These are phyloP conservation scores for Gremmenia infestans DNA, from an alignment of 2,329 filamentous ascomycete genomes.

Conservation along the genomic window DNA sequence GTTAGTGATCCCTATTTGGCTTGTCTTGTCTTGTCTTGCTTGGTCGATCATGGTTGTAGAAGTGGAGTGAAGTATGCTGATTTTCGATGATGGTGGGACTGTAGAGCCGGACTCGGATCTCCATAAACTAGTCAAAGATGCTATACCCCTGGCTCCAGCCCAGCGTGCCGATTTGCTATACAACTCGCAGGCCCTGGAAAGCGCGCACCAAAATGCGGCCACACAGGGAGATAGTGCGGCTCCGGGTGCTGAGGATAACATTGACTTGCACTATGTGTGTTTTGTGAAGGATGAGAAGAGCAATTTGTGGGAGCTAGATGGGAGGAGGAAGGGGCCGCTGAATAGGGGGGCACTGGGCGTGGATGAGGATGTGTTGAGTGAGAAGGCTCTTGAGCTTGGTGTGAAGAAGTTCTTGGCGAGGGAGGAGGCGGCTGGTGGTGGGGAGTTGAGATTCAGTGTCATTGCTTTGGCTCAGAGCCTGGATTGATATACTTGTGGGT, in stretches of 20 bases:
- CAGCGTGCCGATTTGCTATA: slow-evolving; percentile 73
- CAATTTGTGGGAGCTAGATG: slow-evolving; percentile 66
- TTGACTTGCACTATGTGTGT: slow-evolving; percentile 95
- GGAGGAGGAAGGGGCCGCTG: slow-evolving; percentile 60
- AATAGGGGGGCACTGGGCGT: slow-evolving; percentile 49
- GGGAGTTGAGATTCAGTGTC: slow-evolving; percentile 29
- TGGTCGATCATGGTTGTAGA: too few relatives aligned
- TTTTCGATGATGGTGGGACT: background rate
- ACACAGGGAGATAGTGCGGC: slow-evolving; percentile 70
- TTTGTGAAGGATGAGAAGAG: slow-evolving; percentile 74
- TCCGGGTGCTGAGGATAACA: slow-evolving; percentile 65
- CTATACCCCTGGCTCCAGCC: slow-evolving; percentile 62
- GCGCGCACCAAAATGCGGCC: slow-evolving; percentile 74
- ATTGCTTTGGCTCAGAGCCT: slow-evolving; percentile 22
- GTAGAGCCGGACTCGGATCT: slow-evolving; percentile 38
- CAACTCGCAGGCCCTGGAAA: slow-evolving; percentile 67
- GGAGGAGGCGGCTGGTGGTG: slow-evolving; percentile 18
- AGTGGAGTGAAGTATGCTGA: too few relatives aligned
- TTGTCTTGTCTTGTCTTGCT: background rate
- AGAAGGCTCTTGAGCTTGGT: slow-evolving; percentile 69
- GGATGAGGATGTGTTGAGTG: slow-evolving; percentile 68
- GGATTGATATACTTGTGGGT: background rate
- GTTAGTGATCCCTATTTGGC: slow-evolving; percentile 59
- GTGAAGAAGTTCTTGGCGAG: slow-evolving; percentile 30
- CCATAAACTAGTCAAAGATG: slow-evolving; percentile 59